Conservation (phyloP, 1,284 basidiomycete genomes). For the Melampsora larici-populina region DNA sequence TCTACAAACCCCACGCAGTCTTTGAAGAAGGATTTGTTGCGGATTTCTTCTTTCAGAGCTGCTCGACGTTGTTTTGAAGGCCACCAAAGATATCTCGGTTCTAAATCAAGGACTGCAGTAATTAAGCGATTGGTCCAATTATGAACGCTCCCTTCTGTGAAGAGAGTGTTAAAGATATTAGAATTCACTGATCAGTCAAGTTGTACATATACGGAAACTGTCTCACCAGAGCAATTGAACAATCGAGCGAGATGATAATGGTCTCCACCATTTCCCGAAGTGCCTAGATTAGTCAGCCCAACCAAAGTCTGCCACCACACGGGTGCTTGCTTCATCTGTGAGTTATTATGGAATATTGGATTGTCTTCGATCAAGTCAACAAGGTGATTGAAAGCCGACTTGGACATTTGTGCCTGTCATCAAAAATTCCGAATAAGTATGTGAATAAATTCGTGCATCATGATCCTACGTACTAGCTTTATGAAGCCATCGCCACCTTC, state of each 20-base stretch:
- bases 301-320: constrained; percentile 3
- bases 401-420: constrained; percentile 3
- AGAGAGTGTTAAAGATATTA: no score
- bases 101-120: not conserved
- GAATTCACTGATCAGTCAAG: no score
- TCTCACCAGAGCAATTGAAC: constrained; percentile 3
- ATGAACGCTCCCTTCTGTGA: not conserved
- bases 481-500: not conserved
- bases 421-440: not conserved
- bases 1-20: no score
- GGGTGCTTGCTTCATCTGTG: not conserved
- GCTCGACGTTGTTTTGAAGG: not conserved
- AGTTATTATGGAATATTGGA: constrained; percentile 4
- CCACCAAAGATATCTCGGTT: not conserved
- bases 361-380: not conserved
- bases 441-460: not conserved
- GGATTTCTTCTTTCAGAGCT: not conserved
- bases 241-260: no score
- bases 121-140: not conserved
- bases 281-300: not conserved
- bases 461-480: not conserved
- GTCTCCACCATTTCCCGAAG: no score
- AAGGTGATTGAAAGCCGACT: not conserved
- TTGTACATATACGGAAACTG: no score
- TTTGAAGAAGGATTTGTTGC: no score